These are phyloP conservation scores for Leishmania turanica DNA, from an alignment of 208 protist genomes.

Conservation along the genomic window DNA sequence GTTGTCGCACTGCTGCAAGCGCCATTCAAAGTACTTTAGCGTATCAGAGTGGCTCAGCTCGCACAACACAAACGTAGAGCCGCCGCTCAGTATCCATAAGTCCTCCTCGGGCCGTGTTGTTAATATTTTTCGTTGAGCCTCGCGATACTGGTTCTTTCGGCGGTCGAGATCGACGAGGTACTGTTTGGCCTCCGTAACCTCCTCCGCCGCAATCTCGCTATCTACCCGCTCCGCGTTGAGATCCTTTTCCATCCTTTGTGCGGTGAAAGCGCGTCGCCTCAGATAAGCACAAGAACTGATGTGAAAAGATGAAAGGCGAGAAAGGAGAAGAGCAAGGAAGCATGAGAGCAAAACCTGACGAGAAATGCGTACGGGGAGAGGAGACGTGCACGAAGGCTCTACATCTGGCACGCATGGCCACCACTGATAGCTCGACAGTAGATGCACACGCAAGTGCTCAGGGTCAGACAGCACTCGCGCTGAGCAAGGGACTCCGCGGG, in stretches of 20 bases:
- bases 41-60: conserved; percentile 57
- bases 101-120: conserved; percentile 47
- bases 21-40: conserved; percentile 66
- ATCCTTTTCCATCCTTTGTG: conserved; percentile 23
- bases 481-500: neutral
- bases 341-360: neutral
- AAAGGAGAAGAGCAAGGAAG: neutral
- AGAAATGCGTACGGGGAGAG: neutral
- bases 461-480: neutral
- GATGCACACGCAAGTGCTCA: neutral
- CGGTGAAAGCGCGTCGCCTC: neutral
- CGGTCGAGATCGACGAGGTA: conserved; percentile 78
- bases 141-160: conserved; percentile 80
- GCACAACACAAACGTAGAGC: conserved; percentile 78
- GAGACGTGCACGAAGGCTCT: neutral
- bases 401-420: neutral
- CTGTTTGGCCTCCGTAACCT: conserved; percentile 67
- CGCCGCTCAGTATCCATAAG: conserved; percentile 77
- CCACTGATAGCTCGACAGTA: neutral
- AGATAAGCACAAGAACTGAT: neutral
- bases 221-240: conserved; percentile 35
- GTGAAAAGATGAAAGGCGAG: neutral
- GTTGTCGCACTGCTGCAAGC: conserved; percentile 51
- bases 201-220: conserved; percentile 64
- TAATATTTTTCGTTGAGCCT: conserved; percentile 62